Percentiles rank a stretch among this genome's conserved stretches.
These are phyloP conservation scores for Yamadazyma trypodendri DNA, from an alignment of 1,139 yeast species.

Conservation along the genomic window DNA sequence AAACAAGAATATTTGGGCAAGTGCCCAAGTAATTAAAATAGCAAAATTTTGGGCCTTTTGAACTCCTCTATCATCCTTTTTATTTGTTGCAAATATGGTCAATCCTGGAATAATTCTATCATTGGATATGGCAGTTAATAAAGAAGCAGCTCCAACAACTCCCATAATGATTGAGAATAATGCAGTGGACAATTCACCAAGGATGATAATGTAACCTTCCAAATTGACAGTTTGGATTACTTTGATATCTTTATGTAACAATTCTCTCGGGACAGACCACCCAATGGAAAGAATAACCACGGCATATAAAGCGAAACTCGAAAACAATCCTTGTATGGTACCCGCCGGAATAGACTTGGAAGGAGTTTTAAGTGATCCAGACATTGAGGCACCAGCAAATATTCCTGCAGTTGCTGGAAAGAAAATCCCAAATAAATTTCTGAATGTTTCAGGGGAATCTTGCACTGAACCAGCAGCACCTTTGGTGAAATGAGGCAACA, in stretches of 20 bases:
- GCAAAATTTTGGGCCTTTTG: conserved; percentile 52
- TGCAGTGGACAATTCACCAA: conserved; percentile 89
- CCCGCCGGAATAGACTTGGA: conserved; percentile 89
- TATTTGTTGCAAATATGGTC: conserved; percentile 48
- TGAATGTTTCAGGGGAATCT: conserved; percentile 66
- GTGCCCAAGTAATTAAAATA: conserved; percentile 70
- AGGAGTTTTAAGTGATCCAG: conserved; percentile 87
- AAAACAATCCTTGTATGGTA: conserved; percentile 73
- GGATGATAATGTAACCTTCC: conserved; percentile 65
- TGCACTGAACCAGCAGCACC: conserved; percentile 91
- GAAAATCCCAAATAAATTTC: conserved; percentile 86
- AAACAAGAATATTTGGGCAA: conserved; percentile 80
- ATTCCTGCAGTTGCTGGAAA: conserved; percentile 99
- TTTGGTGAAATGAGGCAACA: conserved; percentile 75
- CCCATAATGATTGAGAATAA: conserved; percentile 93
- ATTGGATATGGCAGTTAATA: conserved; percentile 85
- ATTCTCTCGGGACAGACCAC: conserved; percentile 70
- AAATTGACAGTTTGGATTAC: conserved; percentile 79
- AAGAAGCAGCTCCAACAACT: conserved; percentile 88
- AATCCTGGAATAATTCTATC: conserved; percentile 84
- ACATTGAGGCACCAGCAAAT: conserved; percentile 98
- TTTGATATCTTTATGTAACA: conserved; percentile 75
- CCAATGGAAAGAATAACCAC: conserved; percentile 80
- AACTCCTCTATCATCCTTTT: conserved; percentile 39
- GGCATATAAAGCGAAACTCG: conserved; percentile 74